Base-by-base conservation (phyloP, 1,284 basidiomycete genomes). In the Chondrostereum purpureum region DNA sequence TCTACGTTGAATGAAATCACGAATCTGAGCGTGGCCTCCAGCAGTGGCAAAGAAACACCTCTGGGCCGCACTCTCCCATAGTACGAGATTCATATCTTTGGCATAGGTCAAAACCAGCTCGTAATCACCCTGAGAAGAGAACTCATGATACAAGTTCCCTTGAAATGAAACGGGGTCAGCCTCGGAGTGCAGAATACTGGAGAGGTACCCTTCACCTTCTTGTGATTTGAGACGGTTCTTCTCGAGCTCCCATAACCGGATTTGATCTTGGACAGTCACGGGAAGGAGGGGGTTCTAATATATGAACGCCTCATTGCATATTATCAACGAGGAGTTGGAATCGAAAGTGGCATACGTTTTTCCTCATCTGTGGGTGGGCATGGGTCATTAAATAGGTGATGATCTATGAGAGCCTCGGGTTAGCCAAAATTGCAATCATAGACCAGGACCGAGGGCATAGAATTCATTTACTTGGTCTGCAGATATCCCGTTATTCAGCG, bases 301-400 rank as follows among this genome's bases (percentile, higher is more conserved):
- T 43, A 33, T 40, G 34, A 42, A 23, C 37, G 33, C 16, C 43
- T 23, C 24, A 37, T 13, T 13, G 33, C 17, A 38, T 23, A 44
- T 42, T 27, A 50, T 45, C 42, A 45, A 40, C 23, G 16, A 46
- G 41, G 46, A 48, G 48, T 44, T 50, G 47, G 19, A 50, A 33
- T 11, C 45, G 35, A 39, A 39, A 46, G 14, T 22, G 10, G 65
- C 77, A 61, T 58, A 89, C 91, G 64, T 93, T 92, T 65, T 87
- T 91, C 58, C 88, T 83, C 95, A 99, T 99, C 66, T 99, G 95
- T 23, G 92, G 88, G 64, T 99, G 96, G 1, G 95, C 95, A 66
- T 99, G 94, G 40, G 88, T 88, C 17, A 85, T 80, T 37, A 99
- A 75, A 63, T 99, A 99, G 57, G 87, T 87, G 60, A 99, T 95